Conservation (phyloP, 352 stramenopile species). For the Phytophthora litchii region DNA sequence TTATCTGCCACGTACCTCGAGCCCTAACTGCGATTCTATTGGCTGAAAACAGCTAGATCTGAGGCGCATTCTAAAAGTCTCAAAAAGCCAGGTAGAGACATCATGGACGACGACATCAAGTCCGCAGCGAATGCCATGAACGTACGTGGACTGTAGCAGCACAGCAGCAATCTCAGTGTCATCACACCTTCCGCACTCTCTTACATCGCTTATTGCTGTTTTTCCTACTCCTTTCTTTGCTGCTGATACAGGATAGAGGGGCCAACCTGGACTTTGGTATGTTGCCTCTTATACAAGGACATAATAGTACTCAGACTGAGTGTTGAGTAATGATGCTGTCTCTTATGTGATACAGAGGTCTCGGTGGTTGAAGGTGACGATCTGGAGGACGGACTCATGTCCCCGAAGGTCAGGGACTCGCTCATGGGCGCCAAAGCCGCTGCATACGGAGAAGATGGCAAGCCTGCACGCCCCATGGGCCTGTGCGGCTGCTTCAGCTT, state of each 20-base stretch:
- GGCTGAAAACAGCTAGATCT: constrained; percentile 26
- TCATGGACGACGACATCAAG: constrained; percentile 56
- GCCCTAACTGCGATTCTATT: constrained; percentile 19
- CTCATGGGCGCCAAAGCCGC: constrained; percentile 62
- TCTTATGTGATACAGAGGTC: constrained; percentile 52
- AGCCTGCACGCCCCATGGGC: constrained; percentile 40
- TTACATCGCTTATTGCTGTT: constrained; percentile 2
- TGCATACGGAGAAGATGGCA: constrained; percentile 45
- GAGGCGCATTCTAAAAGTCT: constrained; percentile 9
- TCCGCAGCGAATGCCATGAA: constrained; percentile 59
- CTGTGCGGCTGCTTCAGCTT: constrained; percentile 86
- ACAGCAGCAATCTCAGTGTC: background rate
- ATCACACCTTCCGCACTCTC: background rate
- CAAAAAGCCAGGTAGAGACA: constrained; percentile 28
- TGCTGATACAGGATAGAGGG: constrained; percentile 56
- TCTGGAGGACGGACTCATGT: constrained; percentile 78
- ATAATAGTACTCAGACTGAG: background rate
- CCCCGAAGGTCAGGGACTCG: constrained; percentile 67
- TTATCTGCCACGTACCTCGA: constrained; percentile 11
- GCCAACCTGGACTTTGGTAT: constrained; percentile 77
- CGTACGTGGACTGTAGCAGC: constrained; percentile 32
- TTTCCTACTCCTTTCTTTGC: constrained; percentile 13
- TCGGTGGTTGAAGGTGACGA: constrained; percentile 76
- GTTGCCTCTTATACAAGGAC: background rate
- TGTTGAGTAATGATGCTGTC: constrained; percentile 1